Percentiles rank a stretch among this genome's conserved stretches.
These are phyloP conservation scores for Physaria fendleri DNA, from an alignment of 345 rosid genomes.

Conservation along the genomic window DNA sequence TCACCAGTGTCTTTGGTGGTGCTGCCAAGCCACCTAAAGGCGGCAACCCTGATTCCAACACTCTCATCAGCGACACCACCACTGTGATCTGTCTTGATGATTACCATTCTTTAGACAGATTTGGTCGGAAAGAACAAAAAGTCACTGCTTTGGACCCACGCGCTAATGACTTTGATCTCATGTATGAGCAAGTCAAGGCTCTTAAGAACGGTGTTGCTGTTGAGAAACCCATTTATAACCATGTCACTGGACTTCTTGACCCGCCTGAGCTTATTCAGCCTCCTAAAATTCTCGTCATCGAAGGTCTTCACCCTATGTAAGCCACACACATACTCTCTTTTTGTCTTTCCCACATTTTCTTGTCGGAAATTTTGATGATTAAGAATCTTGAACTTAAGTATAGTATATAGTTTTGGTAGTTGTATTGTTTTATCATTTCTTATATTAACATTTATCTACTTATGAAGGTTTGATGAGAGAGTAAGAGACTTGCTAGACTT, in stretches of 20 bases:
- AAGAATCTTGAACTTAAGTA: slow-evolving; percentile 14
- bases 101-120: slow-evolving; percentile 83
- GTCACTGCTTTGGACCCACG: slow-evolving; percentile 93
- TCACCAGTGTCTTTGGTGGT: slow-evolving; percentile 89
- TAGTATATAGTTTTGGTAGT: no score
- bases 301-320: slow-evolving; percentile 99
- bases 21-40: slow-evolving; percentile 93
- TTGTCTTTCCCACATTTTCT: no score
- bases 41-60: slow-evolving; percentile 95
- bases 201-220: slow-evolving; percentile 74
- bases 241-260: slow-evolving; percentile 84
- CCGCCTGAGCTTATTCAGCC: slow-evolving; percentile 90
- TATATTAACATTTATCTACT: background rate
- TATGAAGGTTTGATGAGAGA: slow-evolving; percentile 71
- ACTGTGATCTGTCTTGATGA: slow-evolving; percentile 94
- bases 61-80: slow-evolving; percentile 83
- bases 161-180: slow-evolving; percentile 87
- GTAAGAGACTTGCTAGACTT: slow-evolving; percentile 87
- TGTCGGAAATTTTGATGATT: slow-evolving; percentile 22
- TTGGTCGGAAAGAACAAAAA: slow-evolving; percentile 82
- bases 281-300: slow-evolving; percentile 94
- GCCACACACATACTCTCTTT: slow-evolving; percentile 27
- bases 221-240: slow-evolving; percentile 89
- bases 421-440: background rate
- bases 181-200: slow-evolving; percentile 95